Conservation (phyloP, 2,329 filamentous ascomycete species). For the Colletotrichum sp. region DNA sequence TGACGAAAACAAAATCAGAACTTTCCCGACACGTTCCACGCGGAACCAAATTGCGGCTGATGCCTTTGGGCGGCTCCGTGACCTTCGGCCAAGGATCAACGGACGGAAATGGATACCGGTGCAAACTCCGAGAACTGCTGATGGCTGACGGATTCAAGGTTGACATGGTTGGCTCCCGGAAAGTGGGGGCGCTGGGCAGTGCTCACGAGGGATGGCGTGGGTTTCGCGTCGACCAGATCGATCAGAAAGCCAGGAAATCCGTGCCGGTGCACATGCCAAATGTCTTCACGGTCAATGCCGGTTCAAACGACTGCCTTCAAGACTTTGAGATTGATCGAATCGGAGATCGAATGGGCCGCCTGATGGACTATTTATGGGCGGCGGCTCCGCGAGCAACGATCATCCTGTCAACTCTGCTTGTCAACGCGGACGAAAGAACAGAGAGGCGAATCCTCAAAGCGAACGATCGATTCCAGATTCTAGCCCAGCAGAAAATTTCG, state of each 20-base stretch:
- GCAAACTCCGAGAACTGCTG: slow-evolving; percentile 38
- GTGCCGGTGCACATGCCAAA: slow-evolving; percentile 36
- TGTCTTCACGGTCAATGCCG: slow-evolving; percentile 41
- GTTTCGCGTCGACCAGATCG: slow-evolving; percentile 36
- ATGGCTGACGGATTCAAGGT: slow-evolving; percentile 31
- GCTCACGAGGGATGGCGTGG: slow-evolving; percentile 41
- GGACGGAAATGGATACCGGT: slow-evolving; percentile 40
- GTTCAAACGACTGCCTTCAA: slow-evolving; percentile 43
- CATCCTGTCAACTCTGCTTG: not conserved
- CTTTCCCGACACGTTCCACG: not conserved
- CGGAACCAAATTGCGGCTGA: slow-evolving; percentile 24
- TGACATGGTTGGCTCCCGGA: slow-evolving; percentile 42
- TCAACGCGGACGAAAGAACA: not conserved
- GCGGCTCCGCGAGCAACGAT: not conserved
- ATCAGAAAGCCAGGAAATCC: slow-evolving; percentile 30
- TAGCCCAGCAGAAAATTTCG: slow-evolving; percentile 26
- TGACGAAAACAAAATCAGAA: not conserved
- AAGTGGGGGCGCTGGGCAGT: slow-evolving; percentile 41
- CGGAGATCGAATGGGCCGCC: not conserved
- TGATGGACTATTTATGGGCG: not conserved
- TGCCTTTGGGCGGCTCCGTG: slow-evolving; percentile 44
- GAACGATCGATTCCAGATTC: slow-evolving; percentile 31
- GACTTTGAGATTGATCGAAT: slow-evolving; percentile 32
- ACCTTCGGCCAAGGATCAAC: slow-evolving; percentile 36
- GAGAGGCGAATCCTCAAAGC: slow-evolving; percentile 28